phyloP scores from a whole-genome alignment of 768 basidiomycete genomes.

The Kwoniella newhampshirensis region DNA sequence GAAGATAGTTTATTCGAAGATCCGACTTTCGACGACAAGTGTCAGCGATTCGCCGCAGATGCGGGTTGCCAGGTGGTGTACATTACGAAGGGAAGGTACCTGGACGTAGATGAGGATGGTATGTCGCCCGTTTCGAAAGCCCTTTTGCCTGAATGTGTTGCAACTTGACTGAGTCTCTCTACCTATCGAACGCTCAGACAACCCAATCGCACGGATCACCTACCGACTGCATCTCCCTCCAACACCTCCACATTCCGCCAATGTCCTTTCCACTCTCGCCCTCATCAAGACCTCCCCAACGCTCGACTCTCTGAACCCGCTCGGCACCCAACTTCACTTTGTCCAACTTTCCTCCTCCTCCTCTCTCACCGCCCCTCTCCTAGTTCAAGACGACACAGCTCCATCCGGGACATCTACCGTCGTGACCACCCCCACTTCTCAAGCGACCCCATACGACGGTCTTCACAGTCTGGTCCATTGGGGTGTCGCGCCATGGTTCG shows the following conservation, averaged over 20 bases:
- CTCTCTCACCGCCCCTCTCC: constrained; percentile 28
- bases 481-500: constrained; percentile 97
- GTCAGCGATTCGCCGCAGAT: constrained; percentile 44
- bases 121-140: constrained; percentile 7
- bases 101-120: constrained; percentile 36
- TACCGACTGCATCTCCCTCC: constrained; percentile 54
- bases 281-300: constrained; percentile 88
- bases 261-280: constrained; percentile 80
- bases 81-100: constrained; percentile 41
- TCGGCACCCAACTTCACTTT: constrained; percentile 84
- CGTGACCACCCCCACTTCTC: constrained; percentile 36
- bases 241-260: constrained; percentile 74
- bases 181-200: constrained; percentile 8
- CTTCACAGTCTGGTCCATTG: constrained; percentile 91
- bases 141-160: not conserved
- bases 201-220: constrained; percentile 23
- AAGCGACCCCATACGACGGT: constrained; percentile 76
- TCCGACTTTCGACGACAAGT: constrained; percentile 47
- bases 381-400: constrained; percentile 29
- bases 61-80: constrained; percentile 49
- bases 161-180: not conserved
- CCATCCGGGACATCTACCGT: constrained; percentile 31
- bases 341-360: constrained; percentile 68
- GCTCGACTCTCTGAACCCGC: constrained; percentile 74
- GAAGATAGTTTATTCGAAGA: constrained; percentile 45